Base-by-base conservation (phyloP, 2,329 filamentous ascomycete species). In the Colletotrichum filicis region DNA sequence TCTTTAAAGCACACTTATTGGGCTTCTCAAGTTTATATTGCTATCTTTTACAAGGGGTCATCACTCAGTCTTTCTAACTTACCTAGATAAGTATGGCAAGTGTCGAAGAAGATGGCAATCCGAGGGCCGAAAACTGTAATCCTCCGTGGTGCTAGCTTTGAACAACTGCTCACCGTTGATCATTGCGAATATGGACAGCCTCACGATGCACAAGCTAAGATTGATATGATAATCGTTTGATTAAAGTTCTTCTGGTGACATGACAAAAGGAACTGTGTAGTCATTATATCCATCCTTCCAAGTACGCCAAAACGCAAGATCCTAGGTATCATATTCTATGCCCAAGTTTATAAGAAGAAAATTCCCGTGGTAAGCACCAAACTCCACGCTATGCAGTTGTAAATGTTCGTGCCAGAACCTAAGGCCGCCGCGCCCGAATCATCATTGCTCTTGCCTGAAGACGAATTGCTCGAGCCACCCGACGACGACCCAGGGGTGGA, bases 371-470 rank as follows among this genome's bases (percentile, higher is more conserved):
- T 61, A 37, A 70, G 57, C 57, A 46, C 66, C 56, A 73, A 73
- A 73, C 70, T 73, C 66, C 66, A 73, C 24, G 70, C 56, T 70
- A 73, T 73, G 70, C 70, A 73, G 60, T 53, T 68, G 26, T 60
- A 42, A 52, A 73, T 35, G 30, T 32, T 32, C 2, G 49, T 60
- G 11, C 56, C 32, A 19, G 35, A 32, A 35, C 42, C 30, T 26
- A 73, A 55, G 16, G 32, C 49, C 4, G n/a, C 32, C 11, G 66
- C 70, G 28, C 66, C 60, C 6, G 62, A 65, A 19, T 57, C 62
- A 26, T 70, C 53, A 14, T 66, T 42, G 12, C 42, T 53, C 4
- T 60, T 46, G n/a, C 60, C 60, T 16, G 70, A 70, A 4, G 70
- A 73, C 1, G 70, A 60, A 37, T 70, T 70, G 35, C 46, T 73